Evolutionary conservation across 2,329 filamentous ascomycete genomes (phyloP), one percentile per base, ranked within the genome.

Genomic region (Xylaria sp.): DNA sequence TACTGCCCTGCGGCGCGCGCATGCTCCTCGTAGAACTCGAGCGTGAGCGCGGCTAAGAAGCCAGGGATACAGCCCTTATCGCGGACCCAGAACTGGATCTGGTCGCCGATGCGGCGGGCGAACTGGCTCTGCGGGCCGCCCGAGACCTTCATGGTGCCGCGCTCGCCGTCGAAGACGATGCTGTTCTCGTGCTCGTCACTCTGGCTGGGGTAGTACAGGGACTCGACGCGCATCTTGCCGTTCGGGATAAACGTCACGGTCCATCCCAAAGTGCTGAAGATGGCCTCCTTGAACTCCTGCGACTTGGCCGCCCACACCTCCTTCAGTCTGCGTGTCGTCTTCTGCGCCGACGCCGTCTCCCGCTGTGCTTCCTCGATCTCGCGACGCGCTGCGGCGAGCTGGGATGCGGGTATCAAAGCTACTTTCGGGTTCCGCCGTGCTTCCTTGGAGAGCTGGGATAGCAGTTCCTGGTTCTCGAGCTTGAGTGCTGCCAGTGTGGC

Each of bases 221-320:
- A 91, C 63, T 95, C 97, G 25, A 97, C 93, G 36, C 93, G 91
- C 81, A 97, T 97, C 76, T 97, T 95, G 48, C 96, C 96, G 78
- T 97, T 97, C n/a, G 94, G 94, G 78, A 97, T 91, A 78, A 99
- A 98, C 36, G 96, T 94, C 13, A 98, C 89, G 61, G 95, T 95
- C 91, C 94, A 99, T 0, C 96, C 96, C 0, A 99, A 86, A 0
- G 97, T 91, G 23, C 90, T 93, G 70, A 94, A 94, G 66, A 99
- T 94, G 36, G 94, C 93, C 81, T 98, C 94, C 58, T 97, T 93
- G 82, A 99, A 98, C 81, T 99, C 96, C 74, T 92, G 89, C 0
- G 92, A 94, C 79, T 98, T 99, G 72, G 91, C 88, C 0, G 89
- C 89, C 92, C 93, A 99, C 65, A 98, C 96, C 76, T 97, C 92